These are phyloP conservation scores for Polymyxa betae DNA, from an alignment of 208 protist species.

Conservation along the genomic window DNA sequence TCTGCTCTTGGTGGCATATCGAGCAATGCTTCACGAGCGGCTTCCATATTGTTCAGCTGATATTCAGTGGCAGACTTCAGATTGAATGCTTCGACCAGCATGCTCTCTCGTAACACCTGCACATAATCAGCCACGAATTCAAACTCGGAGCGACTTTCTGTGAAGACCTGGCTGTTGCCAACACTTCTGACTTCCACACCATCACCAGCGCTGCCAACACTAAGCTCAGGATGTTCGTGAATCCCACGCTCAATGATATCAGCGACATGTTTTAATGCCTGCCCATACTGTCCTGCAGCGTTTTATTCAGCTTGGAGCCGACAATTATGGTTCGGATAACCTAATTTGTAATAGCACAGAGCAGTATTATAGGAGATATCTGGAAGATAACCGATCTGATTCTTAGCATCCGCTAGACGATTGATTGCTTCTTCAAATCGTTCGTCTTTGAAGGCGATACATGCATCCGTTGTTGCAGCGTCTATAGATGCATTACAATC, in stretches of 20 bases:
- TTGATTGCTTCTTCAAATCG: slow-evolving; percentile 86
- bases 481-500: slow-evolving; percentile 54
- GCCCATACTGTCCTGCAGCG: slow-evolving; percentile 74
- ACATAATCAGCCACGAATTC: too few relatives aligned
- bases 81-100: slow-evolving; percentile 94
- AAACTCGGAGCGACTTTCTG: background rate
- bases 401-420: slow-evolving; percentile 87
- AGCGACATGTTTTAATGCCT: slow-evolving; percentile 85
- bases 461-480: slow-evolving; percentile 56
- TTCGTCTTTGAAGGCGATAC: slow-evolving; percentile 77
- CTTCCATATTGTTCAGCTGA: slow-evolving; percentile 82
- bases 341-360: slow-evolving; percentile 89
- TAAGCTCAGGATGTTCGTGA: slow-evolving; percentile 83
- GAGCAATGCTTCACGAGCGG: slow-evolving; percentile 89
- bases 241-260: slow-evolving; percentile 93
- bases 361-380: slow-evolving; percentile 93
- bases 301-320: background rate
- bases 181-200: slow-evolving; percentile 88
- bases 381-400: slow-evolving; percentile 82
- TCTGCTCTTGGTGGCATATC: slow-evolving; percentile 93
- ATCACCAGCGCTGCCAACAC: slow-evolving; percentile 86
- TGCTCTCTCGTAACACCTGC: slow-evolving; percentile 85
- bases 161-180: slow-evolving; percentile 84
- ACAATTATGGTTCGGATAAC: slow-evolving; percentile 71
- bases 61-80: slow-evolving; percentile 95